These are phyloP conservation scores for Cercospora sesami DNA, from an alignment of 2,329 filamentous ascomycete genomes.

Conservation along the genomic window DNA sequence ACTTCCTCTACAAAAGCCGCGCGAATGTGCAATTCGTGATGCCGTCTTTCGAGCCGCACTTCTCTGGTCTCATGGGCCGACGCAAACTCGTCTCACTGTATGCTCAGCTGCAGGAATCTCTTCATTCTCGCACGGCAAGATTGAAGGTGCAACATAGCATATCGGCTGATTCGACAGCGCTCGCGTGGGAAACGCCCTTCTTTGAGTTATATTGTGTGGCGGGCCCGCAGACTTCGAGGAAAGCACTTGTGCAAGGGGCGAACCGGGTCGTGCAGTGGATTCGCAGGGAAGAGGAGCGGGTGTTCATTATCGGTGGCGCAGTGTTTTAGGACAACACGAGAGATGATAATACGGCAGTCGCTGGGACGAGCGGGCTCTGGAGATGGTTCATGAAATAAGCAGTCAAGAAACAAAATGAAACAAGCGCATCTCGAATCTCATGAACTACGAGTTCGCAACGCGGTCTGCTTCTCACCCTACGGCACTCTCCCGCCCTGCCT, in stretches of 20 bases:
- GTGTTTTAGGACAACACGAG: slow-evolving; percentile 54
- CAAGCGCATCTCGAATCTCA: not conserved
- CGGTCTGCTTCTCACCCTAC: slow-evolving; percentile 34
- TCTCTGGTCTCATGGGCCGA: slow-evolving; percentile 45
- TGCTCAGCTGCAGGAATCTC: slow-evolving; percentile 75
- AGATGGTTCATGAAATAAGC: not conserved
- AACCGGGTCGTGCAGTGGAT: slow-evolving; percentile 92
- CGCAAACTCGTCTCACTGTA: slow-evolving; percentile 76
- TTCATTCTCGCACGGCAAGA: slow-evolving; percentile 82
- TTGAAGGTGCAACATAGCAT: slow-evolving; percentile 83
- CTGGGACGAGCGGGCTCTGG: not conserved
- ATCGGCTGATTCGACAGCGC: slow-evolving; percentile 70
- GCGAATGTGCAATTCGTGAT: slow-evolving; percentile 95
- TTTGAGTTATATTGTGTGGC: slow-evolving; percentile 98
- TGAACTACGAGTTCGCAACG: not conserved
- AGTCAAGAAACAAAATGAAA: too few relatives aligned
- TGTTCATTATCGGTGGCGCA: slow-evolving; percentile 97
- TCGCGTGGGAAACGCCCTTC: slow-evolving; percentile 86
- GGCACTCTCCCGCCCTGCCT: slow-evolving; percentile 64
- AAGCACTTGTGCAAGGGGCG: slow-evolving; percentile 76
- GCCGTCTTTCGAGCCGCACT: slow-evolving; percentile 74
- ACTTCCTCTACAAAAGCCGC: slow-evolving; percentile 94
- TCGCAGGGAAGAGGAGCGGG: slow-evolving; percentile 82
- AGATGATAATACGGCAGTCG: not conserved
- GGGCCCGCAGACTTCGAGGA: slow-evolving; percentile 63